Percentiles rank a stretch among this genome's conserved stretches.
These are phyloP conservation scores for Dalbergia oliveri DNA, from an alignment of 306 rosid species.

Conservation along the genomic window DNA sequence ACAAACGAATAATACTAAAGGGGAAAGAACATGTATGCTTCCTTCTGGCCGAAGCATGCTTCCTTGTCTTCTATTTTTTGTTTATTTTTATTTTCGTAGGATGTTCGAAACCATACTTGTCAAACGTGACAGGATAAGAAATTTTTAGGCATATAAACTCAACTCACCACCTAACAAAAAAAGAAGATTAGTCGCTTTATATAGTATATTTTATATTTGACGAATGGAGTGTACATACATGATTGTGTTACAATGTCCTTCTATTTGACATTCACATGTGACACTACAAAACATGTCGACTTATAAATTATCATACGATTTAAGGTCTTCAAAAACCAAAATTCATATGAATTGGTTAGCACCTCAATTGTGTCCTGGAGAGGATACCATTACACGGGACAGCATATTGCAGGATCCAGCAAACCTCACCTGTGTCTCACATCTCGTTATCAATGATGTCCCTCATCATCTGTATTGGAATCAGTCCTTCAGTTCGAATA, in stretches of 20 bases:
- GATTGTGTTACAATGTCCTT: constrained; percentile 33
- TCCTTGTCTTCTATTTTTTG: constrained; percentile 27
- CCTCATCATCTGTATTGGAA: constrained; percentile 95
- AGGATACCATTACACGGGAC: constrained; percentile 46
- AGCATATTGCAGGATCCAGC: constrained; percentile 44
- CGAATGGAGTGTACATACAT: constrained; percentile 34
- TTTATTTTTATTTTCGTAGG: constrained; percentile 20
- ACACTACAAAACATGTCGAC: constrained; percentile 46
- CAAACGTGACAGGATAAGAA: constrained; percentile 35
- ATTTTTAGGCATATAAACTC: constrained; percentile 6
- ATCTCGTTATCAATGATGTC: constrained; percentile 80
- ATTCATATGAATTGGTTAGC: constrained; percentile 48
- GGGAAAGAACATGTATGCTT: constrained; percentile 39
- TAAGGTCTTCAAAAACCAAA: constrained; percentile 29
- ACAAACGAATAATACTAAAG: constrained; percentile 5
- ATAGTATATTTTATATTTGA: constrained; percentile 41
- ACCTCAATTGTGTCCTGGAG: constrained; percentile 38
- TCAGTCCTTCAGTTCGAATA: constrained; percentile 88
- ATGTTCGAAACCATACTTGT: constrained; percentile 29
- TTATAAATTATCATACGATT: constrained; percentile 38
- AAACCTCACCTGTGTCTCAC: constrained; percentile 54
- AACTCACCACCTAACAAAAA: constrained; percentile 35
- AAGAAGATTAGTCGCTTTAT: constrained; percentile 6
- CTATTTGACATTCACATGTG: constrained; percentile 44
- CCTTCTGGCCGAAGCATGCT: constrained; percentile 32